phyloP scores from a whole-genome alignment of 345 rosid genomes.

The Raphanus sativus region DNA sequence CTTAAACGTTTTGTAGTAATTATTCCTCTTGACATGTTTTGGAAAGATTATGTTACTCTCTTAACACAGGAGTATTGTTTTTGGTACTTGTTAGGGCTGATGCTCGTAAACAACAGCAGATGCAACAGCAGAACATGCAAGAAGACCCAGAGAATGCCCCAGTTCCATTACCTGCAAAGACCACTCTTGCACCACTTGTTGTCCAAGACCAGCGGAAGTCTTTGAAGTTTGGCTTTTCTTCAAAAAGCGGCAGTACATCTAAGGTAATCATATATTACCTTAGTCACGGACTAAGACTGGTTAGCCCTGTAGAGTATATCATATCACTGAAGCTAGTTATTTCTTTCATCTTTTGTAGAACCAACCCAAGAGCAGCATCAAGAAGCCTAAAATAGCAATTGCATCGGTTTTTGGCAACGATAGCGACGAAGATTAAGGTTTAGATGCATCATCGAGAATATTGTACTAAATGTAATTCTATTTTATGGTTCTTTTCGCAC shows the following conservation, averaged over 20 bases:
- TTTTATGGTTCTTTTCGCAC: neutral
- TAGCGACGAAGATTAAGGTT: slow-evolving; percentile 65
- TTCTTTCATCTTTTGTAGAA: slow-evolving; percentile 44
- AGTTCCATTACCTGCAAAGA: slow-evolving; percentile 36
- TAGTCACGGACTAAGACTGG: neutral
- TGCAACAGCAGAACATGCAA: slow-evolving; percentile 50
- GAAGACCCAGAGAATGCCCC: slow-evolving; percentile 51
- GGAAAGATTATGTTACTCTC: neutral
- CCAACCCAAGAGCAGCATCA: slow-evolving; percentile 43
- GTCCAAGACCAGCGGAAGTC: slow-evolving; percentile 81
- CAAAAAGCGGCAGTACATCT: slow-evolving; percentile 56
- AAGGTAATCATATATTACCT: slow-evolving; percentile 49
- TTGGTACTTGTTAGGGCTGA: slow-evolving; percentile 59
- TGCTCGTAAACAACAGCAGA: slow-evolving; percentile 72
- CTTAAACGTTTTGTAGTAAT: slow-evolving; percentile 40
- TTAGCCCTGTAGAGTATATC: neutral
- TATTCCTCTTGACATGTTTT: neutral
- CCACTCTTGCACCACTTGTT: slow-evolving; percentile 47
- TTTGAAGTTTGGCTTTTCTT: slow-evolving; percentile 86
- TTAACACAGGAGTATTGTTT: neutral
- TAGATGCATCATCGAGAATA: neutral
- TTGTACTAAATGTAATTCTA: slow-evolving; percentile 19
- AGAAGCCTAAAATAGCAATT: slow-evolving; percentile 66
- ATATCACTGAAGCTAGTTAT: neutral
- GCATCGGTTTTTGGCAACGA: slow-evolving; percentile 77